Evolutionary conservation across 2,329 filamentous ascomycete species (phyloP), one percentile per base, ranked within the genome.

Genomic region (Aspergillus flavus): DNA sequence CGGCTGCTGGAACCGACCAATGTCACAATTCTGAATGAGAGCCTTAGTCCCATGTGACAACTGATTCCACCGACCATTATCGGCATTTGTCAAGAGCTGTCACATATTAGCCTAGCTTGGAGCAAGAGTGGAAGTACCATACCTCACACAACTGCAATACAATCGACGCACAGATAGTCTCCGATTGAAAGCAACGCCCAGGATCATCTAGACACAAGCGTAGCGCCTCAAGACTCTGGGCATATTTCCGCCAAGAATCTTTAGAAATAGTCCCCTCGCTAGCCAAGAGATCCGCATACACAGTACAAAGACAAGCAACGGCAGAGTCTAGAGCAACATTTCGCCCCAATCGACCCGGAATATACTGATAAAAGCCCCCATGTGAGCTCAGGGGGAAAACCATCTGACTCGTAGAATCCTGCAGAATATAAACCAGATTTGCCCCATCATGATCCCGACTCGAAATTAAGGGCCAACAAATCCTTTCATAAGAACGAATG

Each of bases 41-140:
- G 32, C 30, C 12, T 55, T 55, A 16, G 52, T 55, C 11, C 52
- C 52, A 12, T 55, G 32, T n/a, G 32, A 39, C n/a, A 55, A 19
- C 21, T 55, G 52, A 10, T 55, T 55, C 52, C 52, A 55, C 14
- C 34, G 52, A 5, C 52, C 52, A 28, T 55, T 55, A 23, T 55
- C 52, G 3, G 52, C 30, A 26, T 39, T 55, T 23, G 52, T 39
- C 52, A 55, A 36, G 6, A 55, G 34, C 52, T 55, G 23, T 23
- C 11, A n/a, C 10, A 6, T 14, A 10, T 55, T 39, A 55, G 34
- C 14, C 30, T 39, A n/a, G 16, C n/a, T 6, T n/a, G n/a, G 10
- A 16, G 23, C 9, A 26, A 26, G 12, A 23, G 16, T 23, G 7
- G 12, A 39, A 10, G 12, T 4, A 26, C 12, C 32, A 21, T 16